Conservation (phyloP, 2,329 filamentous ascomycete species). For the Leptographium lundbergii region DNA sequence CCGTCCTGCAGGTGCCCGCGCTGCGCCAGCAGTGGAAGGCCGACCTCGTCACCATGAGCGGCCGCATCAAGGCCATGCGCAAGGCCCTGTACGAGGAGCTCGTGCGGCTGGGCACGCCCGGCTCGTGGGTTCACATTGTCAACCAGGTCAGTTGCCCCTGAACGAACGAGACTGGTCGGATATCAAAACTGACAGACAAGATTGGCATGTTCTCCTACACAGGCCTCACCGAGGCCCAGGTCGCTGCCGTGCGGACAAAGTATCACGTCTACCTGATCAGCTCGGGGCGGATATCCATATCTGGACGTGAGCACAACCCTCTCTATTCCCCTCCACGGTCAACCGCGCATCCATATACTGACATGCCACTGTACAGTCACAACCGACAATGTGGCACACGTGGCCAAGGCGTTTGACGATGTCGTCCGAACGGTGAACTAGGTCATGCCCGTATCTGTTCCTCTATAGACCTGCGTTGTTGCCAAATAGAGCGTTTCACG, state of each 20-base stretch:
- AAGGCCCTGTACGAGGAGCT: slow-evolving; percentile 63
- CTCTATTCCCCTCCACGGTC: neutral
- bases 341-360: neutral
- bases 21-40: slow-evolving; percentile 87
- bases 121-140: slow-evolving; percentile 92
- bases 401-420: slow-evolving; percentile 1
- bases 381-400: neutral
- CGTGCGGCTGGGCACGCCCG: slow-evolving; percentile 72
- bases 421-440: neutral
- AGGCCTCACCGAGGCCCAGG: slow-evolving; percentile 61
- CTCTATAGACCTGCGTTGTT: neutral
- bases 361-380: neutral
- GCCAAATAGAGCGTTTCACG: too few relatives aligned
- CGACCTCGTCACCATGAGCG: slow-evolving; percentile 85
- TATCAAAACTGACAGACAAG: slow-evolving; percentile 41
- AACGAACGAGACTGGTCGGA: neutral
- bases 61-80: slow-evolving; percentile 87
- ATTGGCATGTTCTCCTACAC: slow-evolving; percentile 99
- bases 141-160: slow-evolving; percentile 17
- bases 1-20: slow-evolving; percentile 64
- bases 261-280: slow-evolving; percentile 85
- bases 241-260: slow-evolving; percentile 53
- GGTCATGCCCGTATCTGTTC: neutral
- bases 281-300: slow-evolving; percentile 98
- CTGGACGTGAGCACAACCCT: slow-evolving; percentile 36